These are phyloP conservation scores for Botryotinia narcissicola DNA, from an alignment of 2,329 filamentous ascomycete genomes.

Conservation along the genomic window DNA sequence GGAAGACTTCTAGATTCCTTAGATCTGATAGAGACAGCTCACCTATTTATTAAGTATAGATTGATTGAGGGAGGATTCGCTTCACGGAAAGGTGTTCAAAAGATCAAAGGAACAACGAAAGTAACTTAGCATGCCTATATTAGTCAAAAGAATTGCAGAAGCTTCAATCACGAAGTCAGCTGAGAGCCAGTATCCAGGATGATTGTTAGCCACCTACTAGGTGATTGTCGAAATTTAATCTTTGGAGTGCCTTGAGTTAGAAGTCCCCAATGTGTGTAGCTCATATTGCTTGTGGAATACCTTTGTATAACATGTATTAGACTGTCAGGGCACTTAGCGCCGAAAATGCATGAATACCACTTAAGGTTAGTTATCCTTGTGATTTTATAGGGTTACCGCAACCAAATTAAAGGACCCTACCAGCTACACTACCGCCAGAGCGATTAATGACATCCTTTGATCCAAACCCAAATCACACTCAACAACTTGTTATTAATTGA, in stretches of 20 bases:
- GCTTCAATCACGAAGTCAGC: not conserved
- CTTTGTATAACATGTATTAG: not conserved
- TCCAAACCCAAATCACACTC: not conserved
- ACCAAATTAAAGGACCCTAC: not conserved
- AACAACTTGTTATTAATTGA: not conserved
- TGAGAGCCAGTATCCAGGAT: not conserved
- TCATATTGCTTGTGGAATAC: not conserved
- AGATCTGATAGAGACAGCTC: not conserved
- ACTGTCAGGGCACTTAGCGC: not conserved
- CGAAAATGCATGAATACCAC: not conserved
- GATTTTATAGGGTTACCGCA: slow-evolving; percentile 1
- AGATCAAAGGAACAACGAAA: not conserved
- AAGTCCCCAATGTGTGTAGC: not conserved
- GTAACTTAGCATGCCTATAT: not conserved
- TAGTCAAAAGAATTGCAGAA: not conserved
- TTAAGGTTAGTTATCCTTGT: not conserved
- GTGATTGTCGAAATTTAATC: not conserved
- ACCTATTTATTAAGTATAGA: not conserved
- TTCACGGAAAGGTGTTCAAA: not conserved
- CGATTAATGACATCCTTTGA: not conserved
- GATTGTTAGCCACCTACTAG: not conserved
- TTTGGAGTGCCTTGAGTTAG: not conserved
- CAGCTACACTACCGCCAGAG: not conserved
- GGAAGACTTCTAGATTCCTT: not conserved
- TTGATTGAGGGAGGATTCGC: not conserved